Conservation (phyloP, 306 rosid species). For the Lotus japonicus region DNA sequence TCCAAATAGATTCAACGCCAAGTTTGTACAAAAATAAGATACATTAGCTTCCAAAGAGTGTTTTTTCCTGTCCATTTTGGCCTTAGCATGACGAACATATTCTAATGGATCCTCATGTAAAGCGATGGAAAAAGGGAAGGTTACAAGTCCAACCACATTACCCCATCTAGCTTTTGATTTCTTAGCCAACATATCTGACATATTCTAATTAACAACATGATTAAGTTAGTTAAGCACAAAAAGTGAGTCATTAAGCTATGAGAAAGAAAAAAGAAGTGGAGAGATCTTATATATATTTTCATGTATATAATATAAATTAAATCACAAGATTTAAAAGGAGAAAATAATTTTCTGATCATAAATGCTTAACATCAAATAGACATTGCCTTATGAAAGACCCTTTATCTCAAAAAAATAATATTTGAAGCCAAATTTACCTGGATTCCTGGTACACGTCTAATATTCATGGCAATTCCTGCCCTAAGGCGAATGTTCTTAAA, state of each 20-base stretch:
- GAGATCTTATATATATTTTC: too few species aligned
- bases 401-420: background rate
- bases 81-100: too few species aligned
- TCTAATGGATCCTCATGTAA: too few species aligned
- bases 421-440: conserved; percentile 36
- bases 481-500: conserved; percentile 36
- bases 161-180: conserved; percentile 60
- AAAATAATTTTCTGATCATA: background rate
- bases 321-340: background rate
- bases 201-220: conserved; percentile 25
- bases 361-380: background rate
- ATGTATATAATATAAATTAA: too few species aligned
- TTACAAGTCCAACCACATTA: conserved; percentile 41
- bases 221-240: background rate
- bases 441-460: conserved; percentile 47
- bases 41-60: too few species aligned
- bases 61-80: too few species aligned
- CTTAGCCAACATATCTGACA: conserved; percentile 63
- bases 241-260: background rate
- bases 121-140: background rate
- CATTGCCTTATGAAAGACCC: background rate
- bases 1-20: too few species aligned
- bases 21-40: too few species aligned
- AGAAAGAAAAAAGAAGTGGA: background rate
- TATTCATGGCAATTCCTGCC: conserved; percentile 44